Evolutionary conservation across 139 green algal genomes (phyloP).

Genomic region (Diplosphaera chodatii): DNA sequence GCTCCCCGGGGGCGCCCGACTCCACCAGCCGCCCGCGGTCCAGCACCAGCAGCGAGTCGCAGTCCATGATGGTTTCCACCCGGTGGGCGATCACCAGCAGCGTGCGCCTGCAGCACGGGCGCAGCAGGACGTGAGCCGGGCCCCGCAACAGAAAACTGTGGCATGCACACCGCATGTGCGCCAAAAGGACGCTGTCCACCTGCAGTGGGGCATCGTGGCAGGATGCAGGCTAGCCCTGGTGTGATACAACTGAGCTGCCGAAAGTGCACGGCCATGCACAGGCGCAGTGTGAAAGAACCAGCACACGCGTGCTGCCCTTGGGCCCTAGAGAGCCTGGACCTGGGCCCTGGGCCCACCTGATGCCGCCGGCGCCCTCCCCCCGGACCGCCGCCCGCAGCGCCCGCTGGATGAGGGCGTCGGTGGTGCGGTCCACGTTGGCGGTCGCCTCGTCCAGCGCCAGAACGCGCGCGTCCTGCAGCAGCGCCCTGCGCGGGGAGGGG

Average conservation of each 20-base stretch:
- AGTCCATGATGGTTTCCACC: slow-evolving; percentile 85
- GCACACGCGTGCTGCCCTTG: no score
- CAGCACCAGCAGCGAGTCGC: slow-evolving; percentile 75
- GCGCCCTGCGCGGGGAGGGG: slow-evolving; percentile 25
- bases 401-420: slow-evolving; percentile 70
- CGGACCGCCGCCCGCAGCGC: not conserved
- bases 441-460: slow-evolving; percentile 70
- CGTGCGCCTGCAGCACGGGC: slow-evolving; percentile 25
- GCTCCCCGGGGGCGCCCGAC: slow-evolving; percentile 35
- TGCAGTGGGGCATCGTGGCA: no score
- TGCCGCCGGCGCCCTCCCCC: not conserved
- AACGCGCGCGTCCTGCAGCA: slow-evolving; percentile 53
- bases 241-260: no score
- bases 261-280: no score
- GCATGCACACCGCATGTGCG: no score
- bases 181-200: no score
- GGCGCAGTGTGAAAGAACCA: no score
- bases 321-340: no score
- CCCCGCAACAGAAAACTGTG: no score
- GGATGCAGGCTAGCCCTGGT: no score
- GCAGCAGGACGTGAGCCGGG: no score
- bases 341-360: not conserved
- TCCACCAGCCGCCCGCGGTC: slow-evolving; percentile 62
- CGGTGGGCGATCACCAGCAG: slow-evolving; percentile 73
- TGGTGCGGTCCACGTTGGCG: slow-evolving; percentile 80